Conservation (phyloP, 257 asterid species). For the Osmanthus fragrans region DNA sequence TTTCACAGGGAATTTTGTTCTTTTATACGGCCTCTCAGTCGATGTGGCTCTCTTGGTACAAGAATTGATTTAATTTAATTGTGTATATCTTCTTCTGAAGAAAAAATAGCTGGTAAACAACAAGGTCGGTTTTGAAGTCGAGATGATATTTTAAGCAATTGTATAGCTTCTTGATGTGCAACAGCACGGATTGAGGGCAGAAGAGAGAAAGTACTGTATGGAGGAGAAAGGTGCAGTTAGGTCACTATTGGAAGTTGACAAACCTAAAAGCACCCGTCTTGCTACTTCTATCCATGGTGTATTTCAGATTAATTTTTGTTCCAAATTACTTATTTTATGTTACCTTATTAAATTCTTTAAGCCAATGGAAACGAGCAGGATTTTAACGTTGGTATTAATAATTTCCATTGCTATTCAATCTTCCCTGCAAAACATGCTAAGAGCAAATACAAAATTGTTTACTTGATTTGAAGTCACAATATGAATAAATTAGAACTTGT, state of each 20-base stretch:
- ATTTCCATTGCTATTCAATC: no score
- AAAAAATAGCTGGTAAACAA: neutral
- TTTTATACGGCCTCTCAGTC: slow-evolving; percentile 2
- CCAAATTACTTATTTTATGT: no score
- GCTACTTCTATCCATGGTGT: neutral
- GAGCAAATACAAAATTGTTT: no score
- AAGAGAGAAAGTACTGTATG: neutral
- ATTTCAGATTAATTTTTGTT: neutral
- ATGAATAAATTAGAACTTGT: no score
- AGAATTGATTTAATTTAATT: neutral
- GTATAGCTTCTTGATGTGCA: neutral
- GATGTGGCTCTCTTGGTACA: neutral
- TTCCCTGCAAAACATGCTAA: no score
- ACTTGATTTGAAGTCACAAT: no score
- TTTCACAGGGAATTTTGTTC: slow-evolving; percentile 35
- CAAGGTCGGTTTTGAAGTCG: neutral
- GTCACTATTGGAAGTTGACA: neutral
- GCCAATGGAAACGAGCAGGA: no score
- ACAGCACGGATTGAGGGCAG: neutral
- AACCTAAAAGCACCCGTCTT: neutral
- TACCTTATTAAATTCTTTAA: no score
- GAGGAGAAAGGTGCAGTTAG: neutral
- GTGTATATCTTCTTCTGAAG: neutral
- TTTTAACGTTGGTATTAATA: no score
- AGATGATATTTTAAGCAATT: neutral